These are phyloP conservation scores for Candida suzukii DNA, from an alignment of 805 yeast genomes.

Conservation along the genomic window DNA sequence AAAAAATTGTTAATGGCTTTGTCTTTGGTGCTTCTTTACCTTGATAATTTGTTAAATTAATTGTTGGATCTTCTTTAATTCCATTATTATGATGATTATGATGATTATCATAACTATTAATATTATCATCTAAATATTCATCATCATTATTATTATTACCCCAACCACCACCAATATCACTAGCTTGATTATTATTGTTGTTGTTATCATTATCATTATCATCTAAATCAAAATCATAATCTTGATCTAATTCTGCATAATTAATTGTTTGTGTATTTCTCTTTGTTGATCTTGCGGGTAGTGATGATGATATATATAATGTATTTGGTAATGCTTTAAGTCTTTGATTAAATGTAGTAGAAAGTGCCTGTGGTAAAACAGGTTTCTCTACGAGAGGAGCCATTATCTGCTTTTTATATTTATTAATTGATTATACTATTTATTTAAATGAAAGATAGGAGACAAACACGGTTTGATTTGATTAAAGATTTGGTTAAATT, in stretches of 20 bases:
- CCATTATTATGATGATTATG: conserved; percentile 2
- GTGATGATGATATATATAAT: conserved; percentile 54
- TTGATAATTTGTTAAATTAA: conserved; percentile 23
- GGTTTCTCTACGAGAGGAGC: conserved; percentile 18
- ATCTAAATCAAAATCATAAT: conserved; percentile 24
- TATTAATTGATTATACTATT: background rate
- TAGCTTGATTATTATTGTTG: background rate
- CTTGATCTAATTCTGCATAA: conserved; percentile 78
- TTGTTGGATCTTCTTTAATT: conserved; percentile 6
- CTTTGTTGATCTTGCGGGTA: conserved; percentile 72
- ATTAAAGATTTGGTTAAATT: too few species aligned
- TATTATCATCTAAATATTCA: background rate
- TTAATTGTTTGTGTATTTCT: conserved; percentile 60
- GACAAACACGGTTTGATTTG: too few species aligned
- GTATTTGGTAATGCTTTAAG: conserved; percentile 70
- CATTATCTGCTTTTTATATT: background rate
- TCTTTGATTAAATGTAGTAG: conserved; percentile 69
- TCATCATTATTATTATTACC: background rate
- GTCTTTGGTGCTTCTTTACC: conserved; percentile 35
- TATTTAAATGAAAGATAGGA: background rate
- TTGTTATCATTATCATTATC: conserved; percentile 25
- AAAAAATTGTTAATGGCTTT: conserved; percentile 23
- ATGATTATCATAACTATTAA: background rate
- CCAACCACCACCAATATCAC: conserved; percentile 6
- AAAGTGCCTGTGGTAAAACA: conserved; percentile 66